Conservation (phyloP, 23 red algal genomes). For the Gracilaria caudata region DNA sequence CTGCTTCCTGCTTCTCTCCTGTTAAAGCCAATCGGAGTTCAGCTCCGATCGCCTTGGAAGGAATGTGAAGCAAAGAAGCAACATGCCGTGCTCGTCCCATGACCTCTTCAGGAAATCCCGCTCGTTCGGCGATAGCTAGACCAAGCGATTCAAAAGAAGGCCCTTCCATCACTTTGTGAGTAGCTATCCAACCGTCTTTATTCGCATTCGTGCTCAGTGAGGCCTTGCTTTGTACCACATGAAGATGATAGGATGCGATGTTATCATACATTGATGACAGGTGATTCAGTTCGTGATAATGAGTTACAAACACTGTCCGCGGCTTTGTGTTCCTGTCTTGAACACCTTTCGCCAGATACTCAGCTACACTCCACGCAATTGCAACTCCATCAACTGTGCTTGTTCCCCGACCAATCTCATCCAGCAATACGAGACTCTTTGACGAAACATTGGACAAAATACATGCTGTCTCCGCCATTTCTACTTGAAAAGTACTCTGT, state of each 20-base stretch:
- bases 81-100: conserved; percentile 47
- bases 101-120: conserved; percentile 45
- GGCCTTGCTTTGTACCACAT: background rate
- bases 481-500: conserved; percentile 93
- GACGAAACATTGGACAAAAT: conserved; percentile 76
- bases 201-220: background rate
- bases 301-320: conserved; percentile 80
- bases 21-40: conserved; percentile 37
- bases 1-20: background rate
- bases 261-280: conserved; percentile 63
- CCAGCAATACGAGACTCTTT: conserved; percentile 82
- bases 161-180: conserved; percentile 44
- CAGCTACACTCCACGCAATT: conserved; percentile 82
- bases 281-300: conserved; percentile 86
- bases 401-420: conserved; percentile 95
- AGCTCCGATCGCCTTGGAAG: conserved; percentile 44
- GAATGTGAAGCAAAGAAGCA: conserved; percentile 36
- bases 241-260: conserved; percentile 54
- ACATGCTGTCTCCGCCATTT: conserved; percentile 93
- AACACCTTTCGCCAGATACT: conserved; percentile 61
- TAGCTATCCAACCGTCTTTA: conserved; percentile 24
- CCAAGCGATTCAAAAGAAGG: conserved; percentile 63
- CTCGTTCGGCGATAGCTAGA: conserved; percentile 52
- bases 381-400: conserved; percentile 82
- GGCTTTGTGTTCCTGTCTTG: conserved; percentile 22